phyloP scores from a whole-genome alignment of 495 filamentous ascomycete genomes.

The Pyronema omphalodes region DNA sequence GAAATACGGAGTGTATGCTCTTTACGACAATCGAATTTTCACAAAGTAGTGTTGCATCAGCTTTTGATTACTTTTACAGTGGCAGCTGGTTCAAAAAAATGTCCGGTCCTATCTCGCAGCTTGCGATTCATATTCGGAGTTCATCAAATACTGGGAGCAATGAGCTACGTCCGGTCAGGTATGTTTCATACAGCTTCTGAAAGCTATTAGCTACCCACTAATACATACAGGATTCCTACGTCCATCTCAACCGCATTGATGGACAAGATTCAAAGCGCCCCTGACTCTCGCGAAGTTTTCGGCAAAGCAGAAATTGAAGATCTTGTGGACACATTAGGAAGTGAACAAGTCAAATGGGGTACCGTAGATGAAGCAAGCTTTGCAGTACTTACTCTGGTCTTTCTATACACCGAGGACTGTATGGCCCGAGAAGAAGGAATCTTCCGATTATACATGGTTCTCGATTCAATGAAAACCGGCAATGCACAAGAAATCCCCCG shows the following conservation, averaged over 20 bases:
- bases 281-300: neutral
- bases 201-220: neutral
- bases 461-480: neutral
- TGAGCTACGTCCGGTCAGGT: neutral
- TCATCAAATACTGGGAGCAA: neutral
- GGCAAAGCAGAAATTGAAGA: neutral
- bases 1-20: neutral
- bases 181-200: neutral
- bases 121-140: neutral
- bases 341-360: neutral
- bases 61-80: neutral
- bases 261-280: neutral
- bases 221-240: neutral
- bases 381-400: neutral
- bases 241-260: neutral
- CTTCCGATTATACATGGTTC: neutral
- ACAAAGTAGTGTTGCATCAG: neutral
- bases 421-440: neutral
- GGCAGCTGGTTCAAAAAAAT: neutral
- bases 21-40: neutral
- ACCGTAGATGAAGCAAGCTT: neutral
- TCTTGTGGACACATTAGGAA: neutral
- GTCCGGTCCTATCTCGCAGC: neutral
- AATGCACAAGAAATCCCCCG: neutral
- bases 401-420: neutral